These are phyloP conservation scores for Kwoniella sp. DNA, from an alignment of 768 basidiomycete genomes.

Conservation along the genomic window DNA sequence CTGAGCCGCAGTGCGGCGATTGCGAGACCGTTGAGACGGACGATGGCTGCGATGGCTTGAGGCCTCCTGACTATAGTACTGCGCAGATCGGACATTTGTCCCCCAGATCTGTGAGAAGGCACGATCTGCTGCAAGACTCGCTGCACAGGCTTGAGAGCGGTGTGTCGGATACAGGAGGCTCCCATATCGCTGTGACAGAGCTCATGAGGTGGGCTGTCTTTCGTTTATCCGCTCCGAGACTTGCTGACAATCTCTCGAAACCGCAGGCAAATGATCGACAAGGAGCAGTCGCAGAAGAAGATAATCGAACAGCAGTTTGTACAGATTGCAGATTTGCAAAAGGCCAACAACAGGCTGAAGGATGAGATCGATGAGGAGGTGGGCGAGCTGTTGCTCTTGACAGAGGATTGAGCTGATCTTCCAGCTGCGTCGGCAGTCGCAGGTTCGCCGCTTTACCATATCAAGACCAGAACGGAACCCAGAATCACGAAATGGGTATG, in stretches of 20 bases:
- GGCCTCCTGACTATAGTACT: not conserved
- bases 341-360: conserved; percentile 72
- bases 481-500: no score
- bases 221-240: no score
- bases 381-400: no score
- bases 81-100: conserved; percentile 12
- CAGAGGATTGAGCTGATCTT: no score
- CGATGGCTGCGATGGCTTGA: not conserved
- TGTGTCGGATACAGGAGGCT: not conserved
- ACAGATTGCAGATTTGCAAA: conserved; percentile 60
- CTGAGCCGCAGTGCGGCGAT: not conserved
- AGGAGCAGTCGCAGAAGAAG: conserved; percentile 85
- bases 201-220: conserved; percentile 88
- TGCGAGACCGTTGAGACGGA: not conserved
- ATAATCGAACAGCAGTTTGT: conserved; percentile 66
- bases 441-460: no score
- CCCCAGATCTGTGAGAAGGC: conserved; percentile 13
- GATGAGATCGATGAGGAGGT: conserved; percentile 61
- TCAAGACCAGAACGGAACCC: no score
- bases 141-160: conserved; percentile 15
- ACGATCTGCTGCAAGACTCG: conserved; percentile 11
- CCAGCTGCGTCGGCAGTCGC: no score
- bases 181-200: no score
- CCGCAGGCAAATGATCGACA: conserved; percentile 89
- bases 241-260: conserved; percentile 17